Evolutionary conservation across 2,329 filamentous ascomycete species (phyloP).

Genomic region (Incumbomyces delicatus): DNA sequence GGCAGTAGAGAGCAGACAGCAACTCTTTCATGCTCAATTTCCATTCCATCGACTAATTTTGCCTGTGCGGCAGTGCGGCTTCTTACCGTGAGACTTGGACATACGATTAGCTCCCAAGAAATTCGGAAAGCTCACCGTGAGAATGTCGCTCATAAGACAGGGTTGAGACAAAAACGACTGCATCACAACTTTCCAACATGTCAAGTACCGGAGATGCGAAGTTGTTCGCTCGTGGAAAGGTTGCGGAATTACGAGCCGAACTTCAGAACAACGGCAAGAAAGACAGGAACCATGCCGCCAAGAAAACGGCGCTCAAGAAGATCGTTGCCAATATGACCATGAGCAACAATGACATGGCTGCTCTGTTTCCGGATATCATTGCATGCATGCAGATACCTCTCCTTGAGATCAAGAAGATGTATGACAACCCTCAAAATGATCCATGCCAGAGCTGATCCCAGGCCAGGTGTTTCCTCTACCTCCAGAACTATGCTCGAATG

Average conservation of each 20-base stretch:
- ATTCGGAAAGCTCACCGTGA: too few species aligned
- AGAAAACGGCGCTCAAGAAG: conserved; percentile 98
- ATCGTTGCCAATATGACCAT: conserved; percentile 99
- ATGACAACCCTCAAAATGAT: conserved; percentile 21
- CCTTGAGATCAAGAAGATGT: conserved; percentile 99
- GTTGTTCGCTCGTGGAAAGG: conserved; percentile 99
- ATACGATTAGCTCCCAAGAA: too few species aligned
- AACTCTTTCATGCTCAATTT: too few species aligned
- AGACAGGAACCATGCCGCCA: conserved; percentile 88
- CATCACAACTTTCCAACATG: conserved; percentile 8
- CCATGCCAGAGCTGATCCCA: neutral
- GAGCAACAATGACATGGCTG: conserved; percentile 99
- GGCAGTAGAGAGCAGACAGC: too few species aligned
- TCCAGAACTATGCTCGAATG: conserved; percentile 93
- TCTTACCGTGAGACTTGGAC: too few species aligned
- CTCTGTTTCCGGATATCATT: conserved; percentile 89
- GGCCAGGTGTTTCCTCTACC: conserved; percentile 84
- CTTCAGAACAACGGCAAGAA: conserved; percentile 91
- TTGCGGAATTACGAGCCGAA: conserved; percentile 90
- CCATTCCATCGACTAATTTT: too few species aligned
- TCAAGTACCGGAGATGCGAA: conserved; percentile 87
- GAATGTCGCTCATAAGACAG: too few species aligned
- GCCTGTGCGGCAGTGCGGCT: too few species aligned
- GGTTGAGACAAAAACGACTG: too few species aligned
- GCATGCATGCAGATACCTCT: conserved; percentile 90